Evolutionary conservation across 768 basidiomycete genomes (phyloP), one percentile per base, ranked within the genome.

Genomic region (Trametes sanguinea): DNA sequence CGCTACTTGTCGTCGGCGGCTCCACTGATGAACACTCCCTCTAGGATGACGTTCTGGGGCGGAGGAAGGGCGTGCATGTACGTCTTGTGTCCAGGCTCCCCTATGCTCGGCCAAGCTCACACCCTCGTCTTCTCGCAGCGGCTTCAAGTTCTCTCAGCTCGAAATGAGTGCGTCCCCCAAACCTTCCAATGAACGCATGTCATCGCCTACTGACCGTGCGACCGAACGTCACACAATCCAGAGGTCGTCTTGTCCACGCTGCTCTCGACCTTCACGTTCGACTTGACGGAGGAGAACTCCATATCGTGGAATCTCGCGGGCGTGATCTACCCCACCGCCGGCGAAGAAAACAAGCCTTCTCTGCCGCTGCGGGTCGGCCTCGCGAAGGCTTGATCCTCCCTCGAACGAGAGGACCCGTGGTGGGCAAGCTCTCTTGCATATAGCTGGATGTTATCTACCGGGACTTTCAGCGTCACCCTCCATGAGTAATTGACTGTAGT

Each of bases 191-290:
- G 22, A 22, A 22, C 22, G 22, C 22, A 22, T 22, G 22, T 1
- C 22, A 1, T 22, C 22, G 22, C 22, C 22, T 22, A 22, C 22
- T 22, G 22, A 22, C 22, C 22, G 22, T 22, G 22, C 22, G 22
- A 22, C 22, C 1, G 22, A 22, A 22, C 22, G 22, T 22, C 22
- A 1, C 22, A 22, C 22, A 22, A 1, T 1, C 1, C 39, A 75
- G 75, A 75, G 63, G 67, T 70, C 39, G 67, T 75, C 4, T 67
- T 75, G 14, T 56, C 69, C 9, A 62, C 64, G 9, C 62, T 76
- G 13, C 17, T 75, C 5, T 51, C 62, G 16, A 65, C 67, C 3
- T 72, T 75, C 68, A 68, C 52, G 29, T 72, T 76, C 54, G 68
- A 68, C 22, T 62, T 67, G 2, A 14, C 69, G 22, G 22, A 22